Conservation (phyloP, 78 protist species). For the Dictyostelium intermedium region DNA sequence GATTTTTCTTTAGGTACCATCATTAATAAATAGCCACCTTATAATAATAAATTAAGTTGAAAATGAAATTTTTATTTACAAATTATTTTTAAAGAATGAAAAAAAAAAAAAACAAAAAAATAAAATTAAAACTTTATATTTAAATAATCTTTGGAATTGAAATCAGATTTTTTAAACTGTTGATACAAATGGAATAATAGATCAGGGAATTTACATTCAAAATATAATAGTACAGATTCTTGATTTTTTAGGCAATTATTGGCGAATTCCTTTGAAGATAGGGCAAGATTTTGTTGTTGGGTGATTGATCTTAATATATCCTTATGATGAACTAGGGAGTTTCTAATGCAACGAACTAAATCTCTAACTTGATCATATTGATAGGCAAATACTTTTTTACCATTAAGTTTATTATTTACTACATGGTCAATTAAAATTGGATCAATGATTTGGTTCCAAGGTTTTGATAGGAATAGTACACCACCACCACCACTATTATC, state of each 20-base stretch:
- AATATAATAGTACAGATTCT: slow-evolving; percentile 18
- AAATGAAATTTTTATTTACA: background rate
- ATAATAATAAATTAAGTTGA: too few species aligned
- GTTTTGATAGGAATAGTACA: background rate
- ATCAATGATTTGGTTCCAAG: slow-evolving; percentile 46
- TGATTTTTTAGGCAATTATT: background rate
- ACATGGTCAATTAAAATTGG: background rate
- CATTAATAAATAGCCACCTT: too few species aligned
- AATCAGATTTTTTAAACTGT: background rate
- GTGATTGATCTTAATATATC: background rate
- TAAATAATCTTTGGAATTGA: background rate
- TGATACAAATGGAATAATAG: slow-evolving; percentile 5
- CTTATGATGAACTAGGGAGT: slow-evolving; percentile 30
- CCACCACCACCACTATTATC: background rate
- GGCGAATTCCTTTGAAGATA: background rate
- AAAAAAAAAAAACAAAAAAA: background rate
- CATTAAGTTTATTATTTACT: background rate
- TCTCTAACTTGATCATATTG: slow-evolving; percentile 28
- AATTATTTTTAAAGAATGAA: background rate
- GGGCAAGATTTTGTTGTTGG: background rate
- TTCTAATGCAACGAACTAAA: slow-evolving; percentile 35
- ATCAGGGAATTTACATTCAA: slow-evolving; percentile 16
- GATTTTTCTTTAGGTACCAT: too few species aligned
- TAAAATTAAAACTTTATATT: background rate
- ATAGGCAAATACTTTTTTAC: background rate